phyloP scores from a whole-genome alignment of 2,329 filamentous ascomycete species.

The Dactylellina drechsleri region DNA sequence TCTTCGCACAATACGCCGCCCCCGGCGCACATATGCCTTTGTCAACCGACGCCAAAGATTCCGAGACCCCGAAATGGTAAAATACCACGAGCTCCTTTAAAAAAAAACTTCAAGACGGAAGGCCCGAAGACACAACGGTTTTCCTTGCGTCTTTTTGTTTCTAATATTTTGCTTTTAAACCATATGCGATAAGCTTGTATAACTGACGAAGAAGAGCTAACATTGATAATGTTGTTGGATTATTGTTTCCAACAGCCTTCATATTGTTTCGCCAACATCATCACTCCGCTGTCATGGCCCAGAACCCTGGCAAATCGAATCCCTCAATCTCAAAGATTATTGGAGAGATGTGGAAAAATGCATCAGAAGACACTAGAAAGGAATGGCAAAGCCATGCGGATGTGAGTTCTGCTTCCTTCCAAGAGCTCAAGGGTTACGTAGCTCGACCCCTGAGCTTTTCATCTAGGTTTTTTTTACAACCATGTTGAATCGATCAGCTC shows the following conservation, averaged over 20 bases:
- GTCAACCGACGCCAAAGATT: slow-evolving; percentile 58
- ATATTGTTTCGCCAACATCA: slow-evolving; percentile 96
- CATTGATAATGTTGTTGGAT: slow-evolving; percentile 44
- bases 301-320: slow-evolving; percentile 90
- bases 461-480: not conserved
- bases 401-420: slow-evolving; percentile 63
- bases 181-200: slow-evolving; percentile 23
- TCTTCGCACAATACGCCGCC: slow-evolving; percentile 52
- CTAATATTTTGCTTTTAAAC: slow-evolving; percentile 26
- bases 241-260: slow-evolving; percentile 74
- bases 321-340: slow-evolving; percentile 98
- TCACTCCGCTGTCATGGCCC: slow-evolving; percentile 80
- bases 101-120: not conserved
- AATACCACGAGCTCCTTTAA: slow-evolving; percentile 38
- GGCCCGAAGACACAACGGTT: not conserved
- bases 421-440: slow-evolving; percentile 7
- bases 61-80: slow-evolving; percentile 58
- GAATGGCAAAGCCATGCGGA: slow-evolving; percentile 91
- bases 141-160: slow-evolving; percentile 19
- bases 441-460: slow-evolving; percentile 4
- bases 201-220: slow-evolving; percentile 45
- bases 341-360: slow-evolving; percentile 86
- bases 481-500: slow-evolving; percentile 52
- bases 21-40: slow-evolving; percentile 57
- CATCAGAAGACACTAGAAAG: slow-evolving; percentile 77